Evolutionary conservation across 2,329 filamentous ascomycete species (phyloP), one percentile per base, ranked within the genome.

Genomic region (Aspergillus sp.): DNA sequence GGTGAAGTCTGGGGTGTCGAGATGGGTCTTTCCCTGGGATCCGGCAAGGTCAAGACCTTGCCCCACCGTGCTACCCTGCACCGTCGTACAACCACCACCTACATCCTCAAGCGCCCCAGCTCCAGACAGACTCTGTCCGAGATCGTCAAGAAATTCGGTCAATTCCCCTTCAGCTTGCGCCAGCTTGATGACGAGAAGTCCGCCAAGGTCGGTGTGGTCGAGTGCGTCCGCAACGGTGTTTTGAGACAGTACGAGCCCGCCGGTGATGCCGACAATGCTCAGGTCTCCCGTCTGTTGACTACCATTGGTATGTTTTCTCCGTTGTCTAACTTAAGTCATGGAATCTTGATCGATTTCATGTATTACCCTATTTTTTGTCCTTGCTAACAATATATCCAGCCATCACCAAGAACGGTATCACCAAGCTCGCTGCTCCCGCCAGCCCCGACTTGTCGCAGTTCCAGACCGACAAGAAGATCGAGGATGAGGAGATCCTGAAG

Each of bases 1-100:
- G 86, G 88, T 55, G 93, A 98, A 67, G 90, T 95, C 49, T 98
- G 93, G 93, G 93, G 93, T 70, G 88, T 98, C 43, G 93, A 98
- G 78, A 83, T 96, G 66, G 91, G 91, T 57, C 82, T 98, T 64
- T 93, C 87, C 70, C 75, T 93, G 59, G 90, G 90, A 53, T 84
- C 82, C 50, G 93, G 93, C 66, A 98, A 98, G 78, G 86, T 95
- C 70, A 98, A 97, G 85, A 85, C 77, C 57, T 77, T 95, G 49
- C 83, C 89, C 62, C 86, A 94, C 71, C 83, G 93, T 52, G 76
- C 93, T 40, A 98, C 93, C 38, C 81, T 98, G 53, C 90, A 97
- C 75, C 88, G 91, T 65, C 87, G 91, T 61, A 97, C 93, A 45
- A 85, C 82, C 55, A 90, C 88, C 57, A 96, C 89, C 49, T 96